Conservation (phyloP, 805 yeast genomes). For the Naumovozyma baii region DNA sequence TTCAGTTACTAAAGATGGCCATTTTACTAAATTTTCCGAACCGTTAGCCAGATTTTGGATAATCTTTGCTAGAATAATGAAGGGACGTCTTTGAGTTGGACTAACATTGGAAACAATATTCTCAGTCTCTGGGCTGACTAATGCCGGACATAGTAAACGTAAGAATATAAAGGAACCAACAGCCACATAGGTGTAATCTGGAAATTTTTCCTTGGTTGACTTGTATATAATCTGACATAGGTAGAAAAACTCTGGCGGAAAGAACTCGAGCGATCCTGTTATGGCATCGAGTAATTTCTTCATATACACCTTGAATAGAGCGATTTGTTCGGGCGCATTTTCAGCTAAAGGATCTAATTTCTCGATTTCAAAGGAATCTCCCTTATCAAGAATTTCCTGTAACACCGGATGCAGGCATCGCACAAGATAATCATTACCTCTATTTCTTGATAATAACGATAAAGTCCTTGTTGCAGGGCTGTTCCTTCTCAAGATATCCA, state of each 20-base stretch:
- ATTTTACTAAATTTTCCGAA: conserved; percentile 49
- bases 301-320: conserved; percentile 45
- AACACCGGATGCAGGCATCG: conserved; percentile 46
- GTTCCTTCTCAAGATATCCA: conserved; percentile 68
- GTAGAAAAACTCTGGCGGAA: conserved; percentile 62
- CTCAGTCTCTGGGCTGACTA: conserved; percentile 71
- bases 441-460: conserved; percentile 54
- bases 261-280: conserved; percentile 38
- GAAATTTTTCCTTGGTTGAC: conserved; percentile 47
- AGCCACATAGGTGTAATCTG: conserved; percentile 53
- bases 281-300: conserved; percentile 47
- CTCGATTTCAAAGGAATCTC: conserved; percentile 55
- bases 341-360: conserved; percentile 32
- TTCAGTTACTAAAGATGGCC: conserved; percentile 42
- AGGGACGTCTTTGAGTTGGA: conserved; percentile 43
- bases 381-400: conserved; percentile 39
- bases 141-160: conserved; percentile 74
- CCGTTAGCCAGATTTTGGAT: conserved; percentile 82
- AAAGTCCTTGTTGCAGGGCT: conserved; percentile 68
- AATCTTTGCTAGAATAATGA: conserved; percentile 68
- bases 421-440: conserved; percentile 49
- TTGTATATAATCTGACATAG: conserved; percentile 56
- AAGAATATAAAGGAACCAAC: conserved; percentile 80
- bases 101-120: conserved; percentile 31
- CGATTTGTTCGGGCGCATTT: conserved; percentile 33